Percentiles rank a stretch among this genome's conserved stretches.
These are phyloP conservation scores for Phialophora expanda DNA, from an alignment of 2,329 filamentous ascomycete genomes.

Conservation along the genomic window DNA sequence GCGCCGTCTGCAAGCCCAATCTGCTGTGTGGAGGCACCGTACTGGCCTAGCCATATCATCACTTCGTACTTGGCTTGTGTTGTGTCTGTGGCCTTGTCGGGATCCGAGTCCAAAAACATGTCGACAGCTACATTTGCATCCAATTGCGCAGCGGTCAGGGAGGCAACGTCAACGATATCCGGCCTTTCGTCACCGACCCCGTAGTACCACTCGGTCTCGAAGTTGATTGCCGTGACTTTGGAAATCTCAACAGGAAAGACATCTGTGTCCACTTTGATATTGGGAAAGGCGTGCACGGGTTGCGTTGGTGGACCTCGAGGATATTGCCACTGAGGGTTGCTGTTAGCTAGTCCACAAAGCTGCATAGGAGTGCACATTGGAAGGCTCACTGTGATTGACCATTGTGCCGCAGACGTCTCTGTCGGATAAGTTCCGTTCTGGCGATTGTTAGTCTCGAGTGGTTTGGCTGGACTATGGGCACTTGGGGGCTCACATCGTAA, in stretches of 20 bases:
- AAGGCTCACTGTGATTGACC: conserved; percentile 52
- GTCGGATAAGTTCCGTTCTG: conserved; percentile 57
- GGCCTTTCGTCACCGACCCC: conserved; percentile 52
- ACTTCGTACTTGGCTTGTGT: conserved; percentile 55
- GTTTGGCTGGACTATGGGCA: neutral
- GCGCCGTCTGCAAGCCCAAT: conserved; percentile 50
- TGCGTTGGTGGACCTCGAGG: conserved; percentile 48
- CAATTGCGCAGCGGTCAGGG: conserved; percentile 47
- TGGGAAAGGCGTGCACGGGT: conserved; percentile 62
- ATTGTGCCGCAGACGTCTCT: conserved; percentile 54
- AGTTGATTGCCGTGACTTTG: conserved; percentile 48
- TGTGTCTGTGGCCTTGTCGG: conserved; percentile 49
- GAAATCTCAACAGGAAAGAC: conserved; percentile 53
- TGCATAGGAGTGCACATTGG: neutral
- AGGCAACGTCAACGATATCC: conserved; percentile 45
- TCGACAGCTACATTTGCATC: conserved; percentile 65
- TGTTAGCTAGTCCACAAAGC: conserved; percentile 2
- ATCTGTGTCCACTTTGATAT: conserved; percentile 55
- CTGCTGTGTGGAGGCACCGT: conserved; percentile 55
- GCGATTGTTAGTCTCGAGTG: neutral
- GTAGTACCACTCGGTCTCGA: conserved; percentile 60
- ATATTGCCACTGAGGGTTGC: conserved; percentile 53
- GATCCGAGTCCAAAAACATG: conserved; percentile 61
- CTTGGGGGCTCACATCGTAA: conserved; percentile 44
- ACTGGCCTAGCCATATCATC: conserved; percentile 63